These are phyloP conservation scores for Aspergillus sclerotioniger DNA, from an alignment of 495 filamentous ascomycete species.

Conservation along the genomic window DNA sequence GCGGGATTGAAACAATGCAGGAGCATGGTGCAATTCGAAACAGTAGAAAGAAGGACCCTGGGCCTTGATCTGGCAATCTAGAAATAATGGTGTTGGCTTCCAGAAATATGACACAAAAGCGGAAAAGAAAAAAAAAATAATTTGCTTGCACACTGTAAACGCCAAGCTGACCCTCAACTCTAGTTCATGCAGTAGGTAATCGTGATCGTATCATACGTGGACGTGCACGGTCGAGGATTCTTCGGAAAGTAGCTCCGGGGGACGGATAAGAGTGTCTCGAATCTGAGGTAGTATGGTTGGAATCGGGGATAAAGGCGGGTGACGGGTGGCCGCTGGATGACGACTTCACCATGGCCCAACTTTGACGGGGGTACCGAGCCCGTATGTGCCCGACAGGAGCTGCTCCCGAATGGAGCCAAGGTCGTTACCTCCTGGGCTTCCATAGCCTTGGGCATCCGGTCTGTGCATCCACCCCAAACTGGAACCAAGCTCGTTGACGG, in stretches of 20 bases:
- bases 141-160: constrained; percentile 44
- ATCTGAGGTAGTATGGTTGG: constrained; percentile 9
- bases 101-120: constrained; percentile 20
- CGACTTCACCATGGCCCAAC: constrained; percentile 66
- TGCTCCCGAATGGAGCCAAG: constrained; percentile 73
- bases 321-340: constrained; percentile 5
- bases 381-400: constrained; percentile 74
- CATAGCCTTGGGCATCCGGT: constrained; percentile 43
- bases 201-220: constrained; percentile 48
- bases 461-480: constrained; percentile 76
- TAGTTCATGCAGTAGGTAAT: constrained; percentile 49
- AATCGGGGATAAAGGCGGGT: constrained; percentile 12
- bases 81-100: constrained; percentile 14
- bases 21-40: constrained; percentile 5
- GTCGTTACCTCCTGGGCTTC: constrained; percentile 43
- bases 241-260: constrained; percentile 23
- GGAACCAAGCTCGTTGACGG: constrained; percentile 70
- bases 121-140: constrained; percentile 19
- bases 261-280: constrained; percentile 14
- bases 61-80: constrained; percentile 14
- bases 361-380: constrained; percentile 63
- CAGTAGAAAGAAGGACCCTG: constrained; percentile 10
- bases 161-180: constrained; percentile 44
- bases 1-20: constrained; percentile 5
- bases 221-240: constrained; percentile 34